Conservation (phyloP, 1,284 basidiomycete genomes). For the Ganoderma sinense region DNA sequence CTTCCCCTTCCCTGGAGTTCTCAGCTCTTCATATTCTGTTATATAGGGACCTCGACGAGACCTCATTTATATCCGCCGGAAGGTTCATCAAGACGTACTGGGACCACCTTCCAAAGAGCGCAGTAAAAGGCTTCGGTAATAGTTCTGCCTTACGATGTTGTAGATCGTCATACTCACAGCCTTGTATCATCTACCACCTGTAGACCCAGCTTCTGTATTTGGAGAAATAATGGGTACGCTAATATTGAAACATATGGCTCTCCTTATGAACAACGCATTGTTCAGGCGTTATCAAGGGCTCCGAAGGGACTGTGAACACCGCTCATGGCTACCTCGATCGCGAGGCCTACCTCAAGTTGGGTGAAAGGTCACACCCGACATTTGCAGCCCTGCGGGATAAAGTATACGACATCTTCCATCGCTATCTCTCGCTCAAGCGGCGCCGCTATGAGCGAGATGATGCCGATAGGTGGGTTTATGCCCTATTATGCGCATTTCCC, state of each 20-base stretch:
- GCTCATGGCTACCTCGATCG: conserved; percentile 50
- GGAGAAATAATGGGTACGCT: conserved; percentile 69
- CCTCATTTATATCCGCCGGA: conserved; percentile 53
- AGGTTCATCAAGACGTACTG: conserved; percentile 64
- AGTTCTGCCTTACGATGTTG: not conserved
- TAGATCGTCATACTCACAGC: not conserved
- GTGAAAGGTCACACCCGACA: conserved; percentile 57
- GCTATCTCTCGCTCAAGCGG: conserved; percentile 57
- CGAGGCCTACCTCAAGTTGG: conserved; percentile 54
- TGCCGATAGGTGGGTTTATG: conserved; percentile 61
- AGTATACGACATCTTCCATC: conserved; percentile 63
- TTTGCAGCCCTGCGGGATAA: conserved; percentile 56
- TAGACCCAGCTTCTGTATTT: conserved; percentile 70
- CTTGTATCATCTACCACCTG: not conserved
- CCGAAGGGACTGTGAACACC: conserved; percentile 52
- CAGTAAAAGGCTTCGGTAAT: conserved; percentile 62
- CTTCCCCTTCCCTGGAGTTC: not conserved
- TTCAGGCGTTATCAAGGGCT: conserved; percentile 72
- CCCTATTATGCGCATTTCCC: not conserved
- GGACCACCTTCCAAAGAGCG: conserved; percentile 62
- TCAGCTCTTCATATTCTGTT: no score
- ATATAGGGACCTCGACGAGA: conserved; percentile 23
- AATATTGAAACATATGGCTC: not conserved
- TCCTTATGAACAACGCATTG: not conserved
- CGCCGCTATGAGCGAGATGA: conserved; percentile 57